Evolutionary conservation across 352 stramenopile genomes (phyloP).

Genomic region (Pythium monospermum): DNA sequence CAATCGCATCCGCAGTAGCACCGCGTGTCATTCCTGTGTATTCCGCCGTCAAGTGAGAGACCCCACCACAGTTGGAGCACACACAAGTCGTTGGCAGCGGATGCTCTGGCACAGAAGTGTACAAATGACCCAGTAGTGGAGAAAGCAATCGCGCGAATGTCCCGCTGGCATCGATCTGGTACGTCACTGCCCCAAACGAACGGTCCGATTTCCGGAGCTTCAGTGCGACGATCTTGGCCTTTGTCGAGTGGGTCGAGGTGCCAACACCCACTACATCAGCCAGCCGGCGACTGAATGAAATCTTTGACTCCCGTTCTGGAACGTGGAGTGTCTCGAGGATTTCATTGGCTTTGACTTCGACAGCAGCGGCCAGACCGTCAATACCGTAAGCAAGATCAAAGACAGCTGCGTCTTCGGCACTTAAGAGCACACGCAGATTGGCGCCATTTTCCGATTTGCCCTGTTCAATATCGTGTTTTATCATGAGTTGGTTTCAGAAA

Average conservation of each 20-base stretch:
- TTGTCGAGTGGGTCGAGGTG: slow-evolving; percentile 40
- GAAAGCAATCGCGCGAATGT: slow-evolving; percentile 37
- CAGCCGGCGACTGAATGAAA: slow-evolving; percentile 39
- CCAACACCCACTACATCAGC: slow-evolving; percentile 52
- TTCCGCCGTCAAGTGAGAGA: slow-evolving; percentile 52
- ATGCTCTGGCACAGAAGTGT: slow-evolving; percentile 21
- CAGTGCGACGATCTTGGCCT: slow-evolving; percentile 51
- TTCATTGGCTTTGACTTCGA: slow-evolving; percentile 55
- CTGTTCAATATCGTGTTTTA: no score
- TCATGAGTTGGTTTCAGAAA: no score
- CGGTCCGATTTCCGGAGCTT: slow-evolving; percentile 34
- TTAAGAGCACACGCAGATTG: slow-evolving; percentile 49
- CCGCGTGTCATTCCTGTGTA: slow-evolving; percentile 19
- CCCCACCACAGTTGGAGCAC: slow-evolving; percentile 51
- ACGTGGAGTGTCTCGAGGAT: slow-evolving; percentile 40
- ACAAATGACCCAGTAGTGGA: slow-evolving; percentile 36
- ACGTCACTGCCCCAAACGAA: slow-evolving; percentile 29
- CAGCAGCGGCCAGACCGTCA: slow-evolving; percentile 52
- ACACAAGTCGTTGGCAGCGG: slow-evolving; percentile 36
- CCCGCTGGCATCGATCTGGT: slow-evolving; percentile 42
- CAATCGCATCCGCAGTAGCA: slow-evolving; percentile 9
- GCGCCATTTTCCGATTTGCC: slow-evolving; percentile 12
- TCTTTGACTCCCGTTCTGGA: slow-evolving; percentile 25
- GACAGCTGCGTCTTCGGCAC: slow-evolving; percentile 48
- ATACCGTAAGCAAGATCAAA: slow-evolving; percentile 61